Percentiles rank a stretch among this genome's conserved stretches.
Evolutionary conservation across 2,329 filamentous ascomycete species (phyloP).

Genomic region (Talaromyces pinophilus): DNA sequence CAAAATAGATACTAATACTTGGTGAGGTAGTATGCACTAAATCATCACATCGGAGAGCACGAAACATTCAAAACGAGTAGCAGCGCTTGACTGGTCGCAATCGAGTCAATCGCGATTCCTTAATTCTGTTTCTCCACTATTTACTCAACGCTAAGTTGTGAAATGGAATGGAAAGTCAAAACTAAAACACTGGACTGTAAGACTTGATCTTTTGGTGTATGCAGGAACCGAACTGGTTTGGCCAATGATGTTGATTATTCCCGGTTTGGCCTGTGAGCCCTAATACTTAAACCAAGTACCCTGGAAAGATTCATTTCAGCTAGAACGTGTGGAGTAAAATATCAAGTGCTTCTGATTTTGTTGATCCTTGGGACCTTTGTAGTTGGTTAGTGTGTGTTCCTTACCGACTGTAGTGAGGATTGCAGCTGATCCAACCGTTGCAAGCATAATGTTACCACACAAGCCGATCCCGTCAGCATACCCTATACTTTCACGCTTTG

Average conservation of each 20-base stretch:
- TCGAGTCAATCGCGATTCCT: background rate
- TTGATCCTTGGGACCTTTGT: background rate
- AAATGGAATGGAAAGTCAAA: background rate
- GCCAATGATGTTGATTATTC: background rate
- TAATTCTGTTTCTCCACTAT: background rate
- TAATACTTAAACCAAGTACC: background rate
- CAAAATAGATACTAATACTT: background rate
- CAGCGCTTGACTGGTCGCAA: background rate
- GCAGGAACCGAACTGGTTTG: background rate
- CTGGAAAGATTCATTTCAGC: background rate
- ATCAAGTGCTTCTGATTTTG: background rate
- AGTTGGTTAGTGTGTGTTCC: background rate
- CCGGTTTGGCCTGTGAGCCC: background rate
- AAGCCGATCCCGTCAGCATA: conserved; percentile 1
- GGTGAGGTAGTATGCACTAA: conserved; percentile 9
- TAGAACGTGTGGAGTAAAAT: too few relatives aligned
- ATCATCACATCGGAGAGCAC: background rate
- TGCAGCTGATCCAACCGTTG: background rate
- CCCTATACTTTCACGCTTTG: background rate
- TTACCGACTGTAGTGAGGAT: background rate
- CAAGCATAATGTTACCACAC: background rate
- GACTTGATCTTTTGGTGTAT: background rate
- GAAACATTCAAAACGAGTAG: background rate
- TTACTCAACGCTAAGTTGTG: background rate
- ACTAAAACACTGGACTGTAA: conserved; percentile 1